These are phyloP conservation scores for Aegilops longissima DNA, from an alignment of 176 grass and related monocot species.

Conservation along the genomic window DNA sequence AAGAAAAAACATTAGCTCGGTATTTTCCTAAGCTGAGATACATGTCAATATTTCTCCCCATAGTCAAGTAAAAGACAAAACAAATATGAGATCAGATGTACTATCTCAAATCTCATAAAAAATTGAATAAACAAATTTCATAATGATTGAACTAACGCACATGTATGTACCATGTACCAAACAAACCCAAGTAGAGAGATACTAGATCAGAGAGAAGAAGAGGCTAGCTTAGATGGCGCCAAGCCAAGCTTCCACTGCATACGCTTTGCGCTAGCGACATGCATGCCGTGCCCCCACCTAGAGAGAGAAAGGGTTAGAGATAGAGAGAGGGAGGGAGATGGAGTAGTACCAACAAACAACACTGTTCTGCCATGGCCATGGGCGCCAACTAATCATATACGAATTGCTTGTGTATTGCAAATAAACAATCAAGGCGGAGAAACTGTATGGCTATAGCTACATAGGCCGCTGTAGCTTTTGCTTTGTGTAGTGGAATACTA, in stretches of 20 bases:
- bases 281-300: constrained; percentile 28
- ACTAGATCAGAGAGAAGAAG: constrained; percentile 44
- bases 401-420: not conserved
- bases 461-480: constrained; percentile 31
- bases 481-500: constrained; percentile 62
- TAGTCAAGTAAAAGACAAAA: not conserved
- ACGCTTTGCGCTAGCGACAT: constrained; percentile 24
- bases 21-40: too few relatives aligned
- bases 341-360: not conserved
- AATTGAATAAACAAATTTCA: too few relatives aligned
- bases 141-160: not conserved
- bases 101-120: not conserved
- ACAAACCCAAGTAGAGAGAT: constrained; percentile 35
- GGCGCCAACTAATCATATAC: constrained; percentile 5
- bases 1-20: too few relatives aligned
- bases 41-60: not conserved
- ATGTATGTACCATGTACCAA: constrained; percentile 32
- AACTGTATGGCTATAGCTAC: constrained; percentile 13
- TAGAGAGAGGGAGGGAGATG: not conserved
- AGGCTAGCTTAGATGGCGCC: constrained; percentile 35
- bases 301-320: constrained; percentile 21
- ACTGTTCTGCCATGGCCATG: constrained; percentile 22
- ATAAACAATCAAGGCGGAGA: not conserved
- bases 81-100: constrained; percentile 3
- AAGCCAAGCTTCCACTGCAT: constrained; percentile 32